Percentiles rank a stretch among this genome's conserved stretches.
These are phyloP conservation scores for Blastocystis sp. DNA, from an alignment of 352 stramenopile genomes.

Conservation along the genomic window DNA sequence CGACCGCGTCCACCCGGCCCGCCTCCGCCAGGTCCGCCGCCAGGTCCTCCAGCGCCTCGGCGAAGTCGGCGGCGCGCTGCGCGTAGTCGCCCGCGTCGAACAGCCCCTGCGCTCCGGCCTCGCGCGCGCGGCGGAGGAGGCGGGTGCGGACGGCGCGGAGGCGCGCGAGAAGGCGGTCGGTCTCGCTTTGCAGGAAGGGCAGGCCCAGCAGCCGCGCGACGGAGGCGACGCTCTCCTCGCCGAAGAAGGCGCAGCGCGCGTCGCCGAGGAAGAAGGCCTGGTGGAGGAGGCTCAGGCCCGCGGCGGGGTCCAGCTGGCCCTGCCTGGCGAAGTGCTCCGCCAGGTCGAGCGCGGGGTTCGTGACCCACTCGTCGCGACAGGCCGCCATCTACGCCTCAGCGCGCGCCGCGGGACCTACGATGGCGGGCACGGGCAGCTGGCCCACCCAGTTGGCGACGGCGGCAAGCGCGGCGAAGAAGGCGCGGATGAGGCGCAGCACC, in stretches of 20 bases:
- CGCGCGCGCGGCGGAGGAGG: background rate
- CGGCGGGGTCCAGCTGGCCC: background rate
- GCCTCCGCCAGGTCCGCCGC: background rate
- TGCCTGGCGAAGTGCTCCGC: background rate
- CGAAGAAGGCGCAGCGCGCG: background rate
- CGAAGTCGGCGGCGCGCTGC: background rate
- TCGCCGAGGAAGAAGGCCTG: background rate
- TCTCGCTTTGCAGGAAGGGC: background rate
- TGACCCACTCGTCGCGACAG: constrained; percentile 1
- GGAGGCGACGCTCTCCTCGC: background rate
- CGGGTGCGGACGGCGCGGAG: background rate
- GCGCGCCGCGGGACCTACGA: background rate
- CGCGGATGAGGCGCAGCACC: background rate
- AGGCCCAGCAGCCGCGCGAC: background rate
- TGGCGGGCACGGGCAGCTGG: background rate
- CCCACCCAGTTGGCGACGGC: background rate
- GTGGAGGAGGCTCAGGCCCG: background rate
- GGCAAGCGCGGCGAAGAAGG: background rate
- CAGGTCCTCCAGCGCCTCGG: background rate
- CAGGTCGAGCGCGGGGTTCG: background rate
- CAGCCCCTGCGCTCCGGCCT: background rate
- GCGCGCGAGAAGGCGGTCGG: background rate
- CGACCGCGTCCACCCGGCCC: background rate
- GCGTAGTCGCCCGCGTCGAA: background rate
- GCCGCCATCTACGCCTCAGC: background rate